These are phyloP conservation scores for Platanthera zijinensis DNA, from an alignment of 106 monocot species.

Conservation along the genomic window DNA sequence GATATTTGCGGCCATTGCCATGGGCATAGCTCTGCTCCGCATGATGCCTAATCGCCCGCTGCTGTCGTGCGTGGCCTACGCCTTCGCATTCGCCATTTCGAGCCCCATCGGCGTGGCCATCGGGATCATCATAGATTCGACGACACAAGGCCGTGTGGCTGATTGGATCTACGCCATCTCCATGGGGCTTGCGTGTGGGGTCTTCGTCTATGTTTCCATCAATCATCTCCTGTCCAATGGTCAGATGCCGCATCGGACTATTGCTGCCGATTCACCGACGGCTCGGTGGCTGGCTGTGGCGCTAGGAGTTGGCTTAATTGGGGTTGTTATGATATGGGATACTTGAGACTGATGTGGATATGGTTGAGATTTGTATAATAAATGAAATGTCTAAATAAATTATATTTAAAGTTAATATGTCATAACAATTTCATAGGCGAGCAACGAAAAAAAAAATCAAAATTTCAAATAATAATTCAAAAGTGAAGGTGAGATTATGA, in stretches of 20 bases:
- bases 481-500: too few relatives aligned
- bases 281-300: conserved; percentile 45
- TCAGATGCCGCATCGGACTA: conserved; percentile 24
- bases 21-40: conserved; percentile 72
- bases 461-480: too few relatives aligned
- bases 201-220: conserved; percentile 73
- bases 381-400: too few relatives aligned
- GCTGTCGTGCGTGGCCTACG: conserved; percentile 43
- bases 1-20: conserved; percentile 71
- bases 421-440: too few relatives aligned
- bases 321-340: conserved; percentile 91
- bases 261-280: conserved; percentile 15
- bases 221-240: conserved; percentile 76
- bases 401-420: too few relatives aligned
- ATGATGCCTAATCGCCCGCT: conserved; percentile 67
- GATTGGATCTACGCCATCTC: conserved; percentile 87
- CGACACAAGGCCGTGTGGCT: conserved; percentile 59
- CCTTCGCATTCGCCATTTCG: conserved; percentile 77
- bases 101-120: conserved; percentile 70
- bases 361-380: too few relatives aligned
- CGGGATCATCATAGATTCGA: conserved; percentile 69
- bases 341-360: conserved; percentile 13
- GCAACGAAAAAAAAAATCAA: too few relatives aligned
- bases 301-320: conserved; percentile 57
- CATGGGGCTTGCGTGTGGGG: conserved; percentile 70